Evolutionary conservation across 306 rosid genomes (phyloP), one percentile per base, ranked within the genome.

Genomic region (Clitoria ternatea): DNA sequence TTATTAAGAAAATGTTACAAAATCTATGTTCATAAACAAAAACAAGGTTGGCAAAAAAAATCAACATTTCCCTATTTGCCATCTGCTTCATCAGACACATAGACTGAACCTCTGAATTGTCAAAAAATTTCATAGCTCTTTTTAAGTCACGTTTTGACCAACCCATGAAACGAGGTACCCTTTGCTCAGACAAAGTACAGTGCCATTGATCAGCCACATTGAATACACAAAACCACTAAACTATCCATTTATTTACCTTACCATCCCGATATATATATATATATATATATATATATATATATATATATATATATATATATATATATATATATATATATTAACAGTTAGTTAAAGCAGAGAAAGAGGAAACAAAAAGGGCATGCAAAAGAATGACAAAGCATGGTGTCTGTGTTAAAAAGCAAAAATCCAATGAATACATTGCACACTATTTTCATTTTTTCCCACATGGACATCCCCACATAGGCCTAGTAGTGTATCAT

Each of bases 381-480:
- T 66, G 71, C 72, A 66, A 70, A 61, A 60, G 18, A 61, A 39
- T 26, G 78, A 29, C 39, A 70, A 66, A 44, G 37, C 47, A 24
- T 45, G 1, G 17, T 26, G 40, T 53, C 56, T 7, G 22, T 17
- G 61, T 53, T 49, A 54, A 42, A 84, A 70, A 73, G 60, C 44
- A 74, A 61, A 67, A 61, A n/a, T n/a, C n/a, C n/a, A n/a, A n/a
- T n/a, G n/a, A n/a, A n/a, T n/a, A 33, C 48, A 66, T 35, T 23
- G 43, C 67, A 64, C 44, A 80, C 43, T 73, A 23, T 55, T 54
- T 61, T 79, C 82, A 45, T 57, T 24, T 44, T 59, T 48, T 73
- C 80, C 57, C 87, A 82, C 89, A 64, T 83, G 90, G 75, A 23
- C 18, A 53, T 18, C 73, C 83, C 88, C 81, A 82, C 84, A 65